Evolutionary conservation across 2,329 filamentous ascomycete genomes (phyloP).

Genomic region (Exophiala sp.): DNA sequence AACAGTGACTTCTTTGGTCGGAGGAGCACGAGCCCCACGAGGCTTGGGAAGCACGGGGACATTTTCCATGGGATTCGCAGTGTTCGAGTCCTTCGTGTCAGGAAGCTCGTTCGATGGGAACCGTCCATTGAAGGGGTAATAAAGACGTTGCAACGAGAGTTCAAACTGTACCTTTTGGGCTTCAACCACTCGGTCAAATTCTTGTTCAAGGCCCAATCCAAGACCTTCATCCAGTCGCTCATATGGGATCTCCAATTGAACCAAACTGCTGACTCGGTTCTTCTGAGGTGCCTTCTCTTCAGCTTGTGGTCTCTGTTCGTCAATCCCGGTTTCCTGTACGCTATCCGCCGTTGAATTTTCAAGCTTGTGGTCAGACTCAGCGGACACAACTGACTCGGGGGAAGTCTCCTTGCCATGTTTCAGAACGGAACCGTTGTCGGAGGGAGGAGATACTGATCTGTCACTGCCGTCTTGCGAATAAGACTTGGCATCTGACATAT

Average conservation of each 20-base stretch:
- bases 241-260: constrained; percentile 77
- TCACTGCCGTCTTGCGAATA: constrained; percentile 34
- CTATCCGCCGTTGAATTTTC: background rate
- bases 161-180: constrained; percentile 83
- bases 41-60: constrained; percentile 23
- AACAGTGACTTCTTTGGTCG: background rate
- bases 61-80: constrained; percentile 18
- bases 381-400: constrained; percentile 16
- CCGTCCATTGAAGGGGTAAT: constrained; percentile 29
- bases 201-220: constrained; percentile 80
- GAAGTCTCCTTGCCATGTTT: constrained; percentile 15
- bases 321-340: background rate
- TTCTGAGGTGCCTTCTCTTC: background rate
- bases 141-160: constrained; percentile 40
- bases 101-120: constrained; percentile 26
- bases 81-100: constrained; percentile 17
- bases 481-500: constrained; percentile 72
- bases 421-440: constrained; percentile 18
- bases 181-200: constrained; percentile 94
- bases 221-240: constrained; percentile 64
- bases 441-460: constrained; percentile 17
- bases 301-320: constrained; percentile 1
- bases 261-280: constrained; percentile 67
- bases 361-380: constrained; percentile 8
- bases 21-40: constrained; percentile 14